Conservation (phyloP, 2,329 filamentous ascomycete species). For the Monilinia vaccinii-corymbosi region DNA sequence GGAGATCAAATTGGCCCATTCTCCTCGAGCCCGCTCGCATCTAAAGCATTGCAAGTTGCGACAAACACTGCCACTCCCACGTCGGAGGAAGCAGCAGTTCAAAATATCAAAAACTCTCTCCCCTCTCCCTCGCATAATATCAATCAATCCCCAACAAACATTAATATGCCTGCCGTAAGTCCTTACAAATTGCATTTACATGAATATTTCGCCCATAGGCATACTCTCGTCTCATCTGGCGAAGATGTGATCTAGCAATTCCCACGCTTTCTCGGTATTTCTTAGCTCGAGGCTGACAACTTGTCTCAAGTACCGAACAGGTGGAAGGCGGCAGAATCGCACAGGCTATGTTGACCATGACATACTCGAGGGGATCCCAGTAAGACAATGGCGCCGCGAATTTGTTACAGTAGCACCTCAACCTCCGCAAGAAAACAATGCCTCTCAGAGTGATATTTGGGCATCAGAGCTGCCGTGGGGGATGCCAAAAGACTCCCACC, state of each 20-base stretch:
- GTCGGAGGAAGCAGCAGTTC: neutral
- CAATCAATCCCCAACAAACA: neutral
- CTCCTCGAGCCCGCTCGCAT: neutral
- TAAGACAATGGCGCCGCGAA: conserved; percentile 81
- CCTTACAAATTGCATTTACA: neutral
- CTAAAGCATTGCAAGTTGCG: neutral
- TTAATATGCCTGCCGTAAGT: conserved; percentile 9
- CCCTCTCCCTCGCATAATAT: neutral
- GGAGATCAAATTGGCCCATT: neutral
- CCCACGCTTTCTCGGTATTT: neutral
- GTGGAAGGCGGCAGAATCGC: conserved; percentile 26
- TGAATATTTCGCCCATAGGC: neutral
- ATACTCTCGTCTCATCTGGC: neutral
- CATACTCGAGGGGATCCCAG: conserved; percentile 50
- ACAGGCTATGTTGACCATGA: conserved; percentile 45
- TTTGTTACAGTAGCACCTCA: conserved; percentile 59
- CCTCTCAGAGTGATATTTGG: conserved; percentile 57
- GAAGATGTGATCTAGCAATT: neutral
- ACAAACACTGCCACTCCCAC: neutral
- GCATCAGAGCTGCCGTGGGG: conserved; percentile 64
- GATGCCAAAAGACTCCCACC: conserved; percentile 78
- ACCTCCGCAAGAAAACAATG: conserved; percentile 51
- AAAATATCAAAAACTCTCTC: neutral
- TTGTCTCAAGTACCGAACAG: conserved; percentile 23
- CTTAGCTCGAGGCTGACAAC: neutral